These are phyloP conservation scores for Salix suchowensis DNA, from an alignment of 345 rosid species.

Conservation along the genomic window DNA sequence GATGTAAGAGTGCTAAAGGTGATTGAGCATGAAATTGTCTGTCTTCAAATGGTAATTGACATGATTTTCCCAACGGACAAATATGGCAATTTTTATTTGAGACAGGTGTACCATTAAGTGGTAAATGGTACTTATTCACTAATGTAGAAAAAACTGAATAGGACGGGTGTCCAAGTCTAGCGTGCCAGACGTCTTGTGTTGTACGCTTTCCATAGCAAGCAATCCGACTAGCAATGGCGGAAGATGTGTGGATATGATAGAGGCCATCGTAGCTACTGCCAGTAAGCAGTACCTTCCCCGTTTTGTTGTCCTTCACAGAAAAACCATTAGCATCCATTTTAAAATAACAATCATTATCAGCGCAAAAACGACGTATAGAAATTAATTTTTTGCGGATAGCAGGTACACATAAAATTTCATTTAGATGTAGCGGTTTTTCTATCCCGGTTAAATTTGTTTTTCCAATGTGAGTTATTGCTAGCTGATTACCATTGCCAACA, in stretches of 20 bases:
- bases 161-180: not conserved
- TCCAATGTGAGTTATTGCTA: not conserved
- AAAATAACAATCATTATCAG: not conserved
- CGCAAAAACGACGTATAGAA: fast-evolving
- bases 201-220: not conserved
- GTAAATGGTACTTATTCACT: not conserved
- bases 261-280: not conserved
- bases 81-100: not conserved
- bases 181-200: not conserved
- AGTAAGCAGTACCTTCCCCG: not conserved
- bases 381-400: not conserved
- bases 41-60: not conserved
- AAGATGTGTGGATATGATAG: not conserved
- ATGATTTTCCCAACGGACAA: not conserved
- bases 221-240: not conserved
- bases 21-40: not conserved
- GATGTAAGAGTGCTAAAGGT: not conserved
- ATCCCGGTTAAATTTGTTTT: no score
- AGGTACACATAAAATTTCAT: not conserved
- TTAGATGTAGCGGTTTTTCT: not conserved
- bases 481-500: not conserved
- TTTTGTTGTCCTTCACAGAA: not conserved
- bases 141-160: not conserved
- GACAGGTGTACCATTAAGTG: not conserved
- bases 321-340: no score